Percentiles rank a stretch among this genome's conserved stretches.
Evolutionary conservation across 2,329 filamentous ascomycete species (phyloP).

Genomic region (Ascochyta pisi): DNA sequence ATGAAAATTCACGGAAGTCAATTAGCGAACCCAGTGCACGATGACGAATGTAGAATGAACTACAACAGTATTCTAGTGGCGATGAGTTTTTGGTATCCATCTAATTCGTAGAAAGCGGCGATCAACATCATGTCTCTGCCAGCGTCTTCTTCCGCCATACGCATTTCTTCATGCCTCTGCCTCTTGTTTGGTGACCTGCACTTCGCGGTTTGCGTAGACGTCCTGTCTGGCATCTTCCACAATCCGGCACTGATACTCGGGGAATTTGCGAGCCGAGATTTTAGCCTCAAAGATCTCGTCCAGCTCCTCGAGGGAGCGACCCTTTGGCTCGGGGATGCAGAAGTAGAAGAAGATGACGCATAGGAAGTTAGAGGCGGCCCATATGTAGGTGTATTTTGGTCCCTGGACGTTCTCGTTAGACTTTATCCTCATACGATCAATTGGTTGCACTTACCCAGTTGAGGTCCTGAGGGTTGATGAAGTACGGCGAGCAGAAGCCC

Average conservation of each 20-base stretch:
- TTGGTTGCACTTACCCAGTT: slow-evolving; percentile 42
- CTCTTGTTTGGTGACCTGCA: neutral
- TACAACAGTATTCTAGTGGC: too few relatives aligned
- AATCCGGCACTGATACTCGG: slow-evolving; percentile 30
- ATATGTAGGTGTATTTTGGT: slow-evolving; percentile 33
- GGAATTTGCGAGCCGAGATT: slow-evolving; percentile 31
- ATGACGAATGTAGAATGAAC: too few relatives aligned
- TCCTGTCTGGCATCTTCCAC: slow-evolving; percentile 30
- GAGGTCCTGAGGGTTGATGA: slow-evolving; percentile 49
- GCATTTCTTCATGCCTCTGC: neutral
- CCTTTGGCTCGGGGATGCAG: slow-evolving; percentile 62
- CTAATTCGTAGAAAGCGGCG: too few relatives aligned
- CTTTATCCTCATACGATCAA: neutral
- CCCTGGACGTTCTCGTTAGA: slow-evolving; percentile 16
- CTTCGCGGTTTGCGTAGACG: slow-evolving; percentile 8
- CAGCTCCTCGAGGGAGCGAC: slow-evolving; percentile 34
- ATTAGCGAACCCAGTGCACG: too few relatives aligned
- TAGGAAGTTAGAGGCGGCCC: slow-evolving; percentile 46
- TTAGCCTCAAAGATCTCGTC: slow-evolving; percentile 39
- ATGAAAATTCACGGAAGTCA: too few relatives aligned
- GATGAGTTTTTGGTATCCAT: too few relatives aligned
- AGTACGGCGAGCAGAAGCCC: slow-evolving; percentile 49
- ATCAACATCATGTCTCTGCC: too few relatives aligned
- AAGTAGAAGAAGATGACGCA: slow-evolving; percentile 65
- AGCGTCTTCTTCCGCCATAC: too few relatives aligned